Evolutionary conservation across 352 stramenopile species (phyloP).

Genomic region (Phytophthora cactorum): DNA sequence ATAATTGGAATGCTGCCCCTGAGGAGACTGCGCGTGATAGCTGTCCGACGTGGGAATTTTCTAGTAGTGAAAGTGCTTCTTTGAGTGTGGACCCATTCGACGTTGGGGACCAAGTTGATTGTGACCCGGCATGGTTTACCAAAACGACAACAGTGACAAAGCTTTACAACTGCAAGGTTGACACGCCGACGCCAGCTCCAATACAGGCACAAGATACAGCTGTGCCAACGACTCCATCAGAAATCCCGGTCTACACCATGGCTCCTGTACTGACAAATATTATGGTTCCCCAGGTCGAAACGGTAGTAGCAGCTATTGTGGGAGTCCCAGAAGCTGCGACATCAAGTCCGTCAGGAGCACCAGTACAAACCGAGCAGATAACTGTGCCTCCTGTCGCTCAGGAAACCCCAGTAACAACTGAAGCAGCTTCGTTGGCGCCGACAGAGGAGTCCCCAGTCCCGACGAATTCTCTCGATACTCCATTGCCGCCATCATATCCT

Average conservation of each 20-base stretch:
- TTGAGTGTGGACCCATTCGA: slow-evolving; percentile 19
- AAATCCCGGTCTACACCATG: slow-evolving; percentile 23
- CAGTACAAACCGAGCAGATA: slow-evolving; percentile 4
- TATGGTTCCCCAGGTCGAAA: slow-evolving; percentile 4
- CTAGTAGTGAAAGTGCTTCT: slow-evolving; percentile 14
- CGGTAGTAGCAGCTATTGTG: neutral
- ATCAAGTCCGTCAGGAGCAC: slow-evolving; percentile 8
- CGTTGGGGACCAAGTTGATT: slow-evolving; percentile 7
- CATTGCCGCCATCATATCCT: neutral
- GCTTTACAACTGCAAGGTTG: slow-evolving; percentile 29
- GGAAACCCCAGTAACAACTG: slow-evolving; percentile 2
- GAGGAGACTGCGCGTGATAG: slow-evolving; percentile 6
- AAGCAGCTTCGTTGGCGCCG: neutral
- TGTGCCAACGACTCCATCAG: neutral
- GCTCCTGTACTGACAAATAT: slow-evolving; percentile 1
- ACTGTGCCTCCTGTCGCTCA: neutral
- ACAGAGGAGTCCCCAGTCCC: neutral
- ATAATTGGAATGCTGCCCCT: slow-evolving; percentile 1
- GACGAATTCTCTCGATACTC: neutral
- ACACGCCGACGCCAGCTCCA: neutral
- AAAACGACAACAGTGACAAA: slow-evolving; percentile 30
- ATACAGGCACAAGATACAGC: slow-evolving; percentile 8
- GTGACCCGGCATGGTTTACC: slow-evolving; percentile 43
- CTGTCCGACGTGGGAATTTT: slow-evolving; percentile 41
- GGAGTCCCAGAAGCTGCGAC: neutral